Conservation (phyloP, 2,329 filamentous ascomycete species). For the Neofusicoccum cordaticola region DNA sequence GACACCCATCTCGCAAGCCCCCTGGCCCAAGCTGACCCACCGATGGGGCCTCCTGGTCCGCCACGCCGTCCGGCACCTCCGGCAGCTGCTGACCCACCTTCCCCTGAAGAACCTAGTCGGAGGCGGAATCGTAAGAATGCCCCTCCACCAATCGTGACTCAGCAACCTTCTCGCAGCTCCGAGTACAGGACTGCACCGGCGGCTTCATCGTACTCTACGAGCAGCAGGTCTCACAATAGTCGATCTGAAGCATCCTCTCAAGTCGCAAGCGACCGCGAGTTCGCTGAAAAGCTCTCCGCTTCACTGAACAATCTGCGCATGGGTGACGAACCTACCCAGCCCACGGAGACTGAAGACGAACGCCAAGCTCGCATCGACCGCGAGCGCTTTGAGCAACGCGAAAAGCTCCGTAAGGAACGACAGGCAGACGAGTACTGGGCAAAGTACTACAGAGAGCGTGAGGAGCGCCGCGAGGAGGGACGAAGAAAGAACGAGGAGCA, state of each 20-base stretch:
- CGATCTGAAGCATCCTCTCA: not conserved
- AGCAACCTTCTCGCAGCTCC: not conserved
- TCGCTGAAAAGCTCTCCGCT: not conserved
- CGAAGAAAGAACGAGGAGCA: not conserved
- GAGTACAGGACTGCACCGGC: not conserved
- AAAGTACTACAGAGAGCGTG: not conserved
- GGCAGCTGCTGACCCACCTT: conserved; percentile 8
- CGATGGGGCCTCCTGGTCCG: conserved; percentile 4
- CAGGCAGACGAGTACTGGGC: conserved; percentile 7
- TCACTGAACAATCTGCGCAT: not conserved
- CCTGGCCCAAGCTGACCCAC: not conserved
- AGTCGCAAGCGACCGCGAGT: not conserved
- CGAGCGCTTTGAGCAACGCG: not conserved
- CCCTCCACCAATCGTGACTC: conserved; percentile 8
- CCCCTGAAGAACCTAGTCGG: not conserved
- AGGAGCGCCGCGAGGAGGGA: not conserved
- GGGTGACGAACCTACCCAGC: not conserved
- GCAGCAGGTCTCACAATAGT: not conserved
- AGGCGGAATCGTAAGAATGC: not conserved
- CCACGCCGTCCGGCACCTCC: conserved; percentile 8
- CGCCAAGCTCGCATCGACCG: conserved; percentile 1
- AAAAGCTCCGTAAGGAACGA: not conserved
- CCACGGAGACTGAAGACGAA: not conserved
- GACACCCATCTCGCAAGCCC: not conserved
- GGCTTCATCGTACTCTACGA: not conserved